Percentiles rank a stretch among this genome's conserved stretches.
These are phyloP conservation scores for Auriscalpium vulgare DNA, from an alignment of 768 basidiomycete genomes.

Conservation along the genomic window DNA sequence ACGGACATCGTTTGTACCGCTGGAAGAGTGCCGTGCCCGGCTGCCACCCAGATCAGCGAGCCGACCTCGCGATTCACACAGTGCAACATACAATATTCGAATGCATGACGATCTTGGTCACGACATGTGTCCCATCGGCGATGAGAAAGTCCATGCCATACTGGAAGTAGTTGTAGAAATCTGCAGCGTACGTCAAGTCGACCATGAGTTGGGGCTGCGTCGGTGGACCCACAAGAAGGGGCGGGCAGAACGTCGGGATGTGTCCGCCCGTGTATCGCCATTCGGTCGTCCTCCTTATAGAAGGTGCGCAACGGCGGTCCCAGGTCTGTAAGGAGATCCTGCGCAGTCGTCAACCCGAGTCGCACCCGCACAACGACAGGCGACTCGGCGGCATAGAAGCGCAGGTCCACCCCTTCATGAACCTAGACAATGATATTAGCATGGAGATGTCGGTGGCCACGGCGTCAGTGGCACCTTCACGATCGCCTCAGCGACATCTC, in stretches of 20 bases:
- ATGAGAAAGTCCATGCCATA: slow-evolving; percentile 86
- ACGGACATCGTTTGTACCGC: slow-evolving; percentile 84
- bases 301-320: slow-evolving; percentile 71
- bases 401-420: slow-evolving; percentile 61
- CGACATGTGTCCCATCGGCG: slow-evolving; percentile 58
- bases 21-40: slow-evolving; percentile 87
- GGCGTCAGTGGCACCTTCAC: slow-evolving; percentile 42
- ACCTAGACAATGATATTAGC: slow-evolving; percentile 35
- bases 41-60: slow-evolving; percentile 29
- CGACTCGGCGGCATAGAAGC: slow-evolving; percentile 50
- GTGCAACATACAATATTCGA: slow-evolving; percentile 65
- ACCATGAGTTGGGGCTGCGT: not conserved
- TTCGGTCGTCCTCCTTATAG: slow-evolving; percentile 85
- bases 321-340: slow-evolving; percentile 72
- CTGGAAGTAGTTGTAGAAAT: slow-evolving; percentile 92
- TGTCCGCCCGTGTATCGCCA: slow-evolving; percentile 67
- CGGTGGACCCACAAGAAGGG: slow-evolving; percentile 21
- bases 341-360: slow-evolving; percentile 71
- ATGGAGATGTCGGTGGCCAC: not conserved
- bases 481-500: slow-evolving; percentile 60
- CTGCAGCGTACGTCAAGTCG: slow-evolving; percentile 28
- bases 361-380: slow-evolving; percentile 47
- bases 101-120: slow-evolving; percentile 82
- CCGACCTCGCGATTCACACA: not conserved
- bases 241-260: slow-evolving; percentile 33